Percentiles rank a stretch among this genome's conserved stretches.
These are phyloP conservation scores for Ramalina peruviana DNA, from an alignment of 495 filamentous ascomycete species.

Conservation along the genomic window DNA sequence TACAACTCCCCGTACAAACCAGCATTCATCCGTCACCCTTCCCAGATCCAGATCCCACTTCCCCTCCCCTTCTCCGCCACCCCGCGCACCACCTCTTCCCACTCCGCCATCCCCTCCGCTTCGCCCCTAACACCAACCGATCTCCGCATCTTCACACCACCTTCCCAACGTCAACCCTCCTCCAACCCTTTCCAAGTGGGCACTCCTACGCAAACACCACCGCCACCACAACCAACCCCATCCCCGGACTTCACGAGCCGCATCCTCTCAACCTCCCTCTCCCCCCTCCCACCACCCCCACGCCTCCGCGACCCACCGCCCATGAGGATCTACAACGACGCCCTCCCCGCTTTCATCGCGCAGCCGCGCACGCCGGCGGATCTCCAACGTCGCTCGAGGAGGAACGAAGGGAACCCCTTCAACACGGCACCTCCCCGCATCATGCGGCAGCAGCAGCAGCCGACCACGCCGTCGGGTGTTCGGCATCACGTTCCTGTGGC, in stretches of 20 bases:
- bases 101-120: slow-evolving; percentile 7
- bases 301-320: slow-evolving; percentile 10
- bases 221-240: background rate
- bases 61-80: slow-evolving; percentile 28
- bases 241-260: background rate
- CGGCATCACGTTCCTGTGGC: background rate
- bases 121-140: background rate
- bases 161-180: background rate
- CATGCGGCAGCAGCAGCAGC: background rate
- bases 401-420: slow-evolving; percentile 4
- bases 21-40: slow-evolving; percentile 7
- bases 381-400: slow-evolving; percentile 21
- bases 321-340: slow-evolving; percentile 35
- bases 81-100: slow-evolving; percentile 8
- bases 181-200: slow-evolving; percentile 4
- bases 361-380: slow-evolving; percentile 44
- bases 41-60: slow-evolving; percentile 18
- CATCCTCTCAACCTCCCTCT: slow-evolving; percentile 3
- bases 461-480: background rate
- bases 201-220: background rate
- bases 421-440: slow-evolving; percentile 7
- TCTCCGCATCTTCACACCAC: background rate
- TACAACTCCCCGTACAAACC: background rate
- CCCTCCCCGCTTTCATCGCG: slow-evolving; percentile 25
- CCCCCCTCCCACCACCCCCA: slow-evolving; percentile 12